Percentiles rank a stretch among this genome's conserved stretches.
Conservation (phyloP, 305 asterid species). For the Withania somnifera region DNA sequence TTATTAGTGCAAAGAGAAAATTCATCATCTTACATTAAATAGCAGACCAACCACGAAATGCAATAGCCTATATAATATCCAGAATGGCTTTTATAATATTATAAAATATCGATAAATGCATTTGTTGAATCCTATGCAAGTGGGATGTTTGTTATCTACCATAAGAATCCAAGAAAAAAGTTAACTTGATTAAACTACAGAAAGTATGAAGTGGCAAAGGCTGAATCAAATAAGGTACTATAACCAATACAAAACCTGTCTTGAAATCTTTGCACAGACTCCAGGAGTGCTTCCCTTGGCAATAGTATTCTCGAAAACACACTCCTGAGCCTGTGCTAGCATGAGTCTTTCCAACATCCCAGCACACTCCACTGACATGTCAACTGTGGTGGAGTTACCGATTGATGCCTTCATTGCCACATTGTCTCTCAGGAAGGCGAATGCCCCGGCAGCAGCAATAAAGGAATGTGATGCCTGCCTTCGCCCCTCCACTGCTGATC, state of each 20-base stretch:
- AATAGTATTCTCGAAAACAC: constrained; percentile 91
- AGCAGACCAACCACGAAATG: background rate
- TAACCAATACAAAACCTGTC: constrained; percentile 52
- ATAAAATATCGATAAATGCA: background rate
- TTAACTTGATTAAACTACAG: background rate
- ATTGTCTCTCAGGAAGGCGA: constrained; percentile 79
- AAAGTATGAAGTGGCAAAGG: background rate
- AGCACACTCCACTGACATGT: constrained; percentile 81
- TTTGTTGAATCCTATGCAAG: background rate
- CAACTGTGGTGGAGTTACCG: constrained; percentile 74
- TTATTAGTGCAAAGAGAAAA: background rate
- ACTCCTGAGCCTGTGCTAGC: constrained; percentile 99
- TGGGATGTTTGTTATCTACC: background rate
- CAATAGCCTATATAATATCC: background rate
- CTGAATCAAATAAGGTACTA: background rate
- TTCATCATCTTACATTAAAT: background rate
- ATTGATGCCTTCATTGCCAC: constrained; percentile 76
- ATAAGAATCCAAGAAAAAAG: background rate
- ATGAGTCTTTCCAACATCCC: constrained; percentile 98
- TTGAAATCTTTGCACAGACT: constrained; percentile 88
- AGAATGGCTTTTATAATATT: background rate
- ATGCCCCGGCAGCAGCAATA: constrained; percentile 94
- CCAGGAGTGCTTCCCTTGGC: constrained; percentile 97
- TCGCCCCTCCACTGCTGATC: constrained; percentile 88
- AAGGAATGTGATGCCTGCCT: constrained; percentile 93